Base-by-base conservation (phyloP, 192 early-diverging fungal species). In the Coemansia sp. region DNA sequence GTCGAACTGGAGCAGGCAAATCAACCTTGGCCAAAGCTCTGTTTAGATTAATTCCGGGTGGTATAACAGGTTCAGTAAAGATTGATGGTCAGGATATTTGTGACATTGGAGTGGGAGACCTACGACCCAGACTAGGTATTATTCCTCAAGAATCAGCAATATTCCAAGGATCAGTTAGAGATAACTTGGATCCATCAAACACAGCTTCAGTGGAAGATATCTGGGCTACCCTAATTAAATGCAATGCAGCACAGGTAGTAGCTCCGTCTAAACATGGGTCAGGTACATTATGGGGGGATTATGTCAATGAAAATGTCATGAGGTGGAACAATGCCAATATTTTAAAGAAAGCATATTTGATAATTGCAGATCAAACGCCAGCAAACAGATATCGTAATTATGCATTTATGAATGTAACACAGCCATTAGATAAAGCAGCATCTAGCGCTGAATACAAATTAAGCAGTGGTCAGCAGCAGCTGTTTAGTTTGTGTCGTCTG, bases 91-190 rank as follows among this genome's bases (percentile, higher is more conserved):
- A 84, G 38, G 85, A 87, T 37, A 86, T 74, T 23, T 61, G 65
- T 25, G 85, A 73, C 23, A 74, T 88, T 51, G 86, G 86, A 35
- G 67, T 88, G 15, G 55, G 67, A n/a, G 74, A 88, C 27, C 50
- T 87, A 52, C 62, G 87, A 8, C 69, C 82, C 0, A 67, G 58
- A 2, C 62, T 88, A 17, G 79, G 76, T 15, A 84, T 89, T 37
- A 84, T 88, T 17, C 87, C 88, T 1, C 87, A 88, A 63, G 89
- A 90, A 25, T 88, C 89, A 1, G 74, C 83, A 4, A 50, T 90
- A 12, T 88, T 90, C 52, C 76, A 76, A 39, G 89, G 89, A 15
- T 84, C 88, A 1, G 67, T 91, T 41, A 79, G 90, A 7, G 72
- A 83, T 45, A 92, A 92, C 65, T 61, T 92, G 25, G 89, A 92